Evolutionary conservation across 1,139 yeast genomes (phyloP), one percentile per base, ranked within the genome.

Genomic region (Pichia sorboxylosa): DNA sequence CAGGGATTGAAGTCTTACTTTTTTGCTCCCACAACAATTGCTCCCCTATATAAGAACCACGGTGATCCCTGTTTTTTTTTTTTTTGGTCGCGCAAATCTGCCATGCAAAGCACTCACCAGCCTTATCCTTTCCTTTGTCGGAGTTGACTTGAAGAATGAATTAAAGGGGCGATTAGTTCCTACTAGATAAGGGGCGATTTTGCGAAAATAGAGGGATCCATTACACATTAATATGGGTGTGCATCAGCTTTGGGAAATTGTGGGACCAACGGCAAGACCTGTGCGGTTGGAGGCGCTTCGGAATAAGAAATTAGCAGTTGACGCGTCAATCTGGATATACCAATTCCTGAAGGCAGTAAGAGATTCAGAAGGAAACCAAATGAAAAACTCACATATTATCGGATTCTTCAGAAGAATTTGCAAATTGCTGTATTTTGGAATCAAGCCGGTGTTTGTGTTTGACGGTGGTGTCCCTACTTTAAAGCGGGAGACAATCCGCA

Each of bases 241-340:
- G 32, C 83, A 83, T 47, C 83, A 93, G 7, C 67, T 92, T 34
- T 92, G 99, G 99, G 87, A 78, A 33, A 76, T 90, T 14, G 65
- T 90, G 5, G 93, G 87, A 4, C 94, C 96, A 0, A 73, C 90
- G 0, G 93, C 97, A 0, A 64, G 82, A 34, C 96, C 98, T 0
- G 94, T 90, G 3, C 66, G 90, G 34, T 65, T 92, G 21, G 98
- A 90, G 51, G 78, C 94, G 0, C 63, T 90, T 27, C 61, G 73
- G 14, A 72, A 85, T 39, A 80, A 80, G 52, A 64, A 70, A 37
- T 61, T 92, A 46, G 98, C 98, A 0, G 92, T 92, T 9, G 99
- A 92, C 62, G 99, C 98, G 0, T 87, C 97, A 2, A 92, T 92
- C 44, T 92, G 99, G 99, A 82, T 92, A 35, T 92, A 92, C 52